Conservation (phyloP, 208 protist species). For the Leishmania lainsoni region DNA sequence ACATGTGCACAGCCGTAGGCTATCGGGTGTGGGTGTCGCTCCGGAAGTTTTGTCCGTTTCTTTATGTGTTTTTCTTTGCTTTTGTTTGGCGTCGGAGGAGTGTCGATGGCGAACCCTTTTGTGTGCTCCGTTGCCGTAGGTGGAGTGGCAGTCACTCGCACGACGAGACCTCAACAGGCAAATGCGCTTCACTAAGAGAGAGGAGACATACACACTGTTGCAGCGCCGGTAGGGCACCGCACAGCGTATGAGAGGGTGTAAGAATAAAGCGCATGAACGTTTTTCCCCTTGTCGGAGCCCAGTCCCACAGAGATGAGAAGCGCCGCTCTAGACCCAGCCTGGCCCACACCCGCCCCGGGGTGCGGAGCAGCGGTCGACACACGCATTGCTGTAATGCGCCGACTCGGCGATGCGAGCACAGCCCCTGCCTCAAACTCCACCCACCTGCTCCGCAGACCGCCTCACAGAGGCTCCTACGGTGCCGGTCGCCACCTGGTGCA, state of each 20-base stretch:
- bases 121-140: too few species aligned
- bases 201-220: too few species aligned
- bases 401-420: background rate
- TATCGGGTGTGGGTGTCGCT: too few species aligned
- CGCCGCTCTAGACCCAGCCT: background rate
- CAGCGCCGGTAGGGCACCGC: too few species aligned
- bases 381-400: background rate
- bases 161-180: too few species aligned
- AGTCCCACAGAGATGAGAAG: background rate
- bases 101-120: background rate
- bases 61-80: too few species aligned
- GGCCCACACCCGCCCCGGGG: background rate
- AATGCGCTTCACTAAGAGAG: too few species aligned
- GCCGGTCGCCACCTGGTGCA: background rate
- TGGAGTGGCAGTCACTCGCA: too few species aligned
- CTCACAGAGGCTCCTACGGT: background rate
- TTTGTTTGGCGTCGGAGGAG: too few species aligned
- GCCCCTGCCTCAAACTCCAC: background rate
- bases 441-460: background rate
- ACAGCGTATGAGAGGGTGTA: too few species aligned
- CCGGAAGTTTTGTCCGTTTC: too few species aligned
- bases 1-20: background rate
- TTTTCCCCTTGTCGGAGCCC: background rate
- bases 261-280: too few species aligned
- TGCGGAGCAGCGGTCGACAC: background rate